Percentiles rank a stretch among this genome's conserved stretches.
Conservation (phyloP, 2,329 filamentous ascomycete species). For the Hypomyces perniciosus region DNA sequence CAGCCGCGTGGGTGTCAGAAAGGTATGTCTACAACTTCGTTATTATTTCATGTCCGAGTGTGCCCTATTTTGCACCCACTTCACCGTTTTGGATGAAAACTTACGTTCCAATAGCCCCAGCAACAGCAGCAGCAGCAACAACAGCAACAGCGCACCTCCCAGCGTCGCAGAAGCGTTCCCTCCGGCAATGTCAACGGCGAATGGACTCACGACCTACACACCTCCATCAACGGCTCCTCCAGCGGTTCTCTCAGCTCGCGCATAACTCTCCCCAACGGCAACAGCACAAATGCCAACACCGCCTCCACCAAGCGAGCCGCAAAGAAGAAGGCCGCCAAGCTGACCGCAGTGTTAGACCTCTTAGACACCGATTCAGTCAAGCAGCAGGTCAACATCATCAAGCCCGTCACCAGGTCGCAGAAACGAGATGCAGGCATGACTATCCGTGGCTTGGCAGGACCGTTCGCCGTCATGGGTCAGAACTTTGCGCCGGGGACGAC, state of each 20-base stretch:
- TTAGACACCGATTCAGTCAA: conserved; percentile 28
- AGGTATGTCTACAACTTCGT: conserved; percentile 42
- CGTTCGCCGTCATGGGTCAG: conserved; percentile 66
- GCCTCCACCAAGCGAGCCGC: not conserved
- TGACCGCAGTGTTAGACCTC: conserved; percentile 41
- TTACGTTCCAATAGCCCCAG: not conserved
- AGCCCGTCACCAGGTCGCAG: conserved; percentile 13
- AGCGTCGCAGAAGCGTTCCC: conserved; percentile 28
- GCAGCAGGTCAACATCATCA: conserved; percentile 32
- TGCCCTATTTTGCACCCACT: too few relatives aligned
- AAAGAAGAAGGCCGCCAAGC: conserved; percentile 25
- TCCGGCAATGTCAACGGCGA: conserved; percentile 57
- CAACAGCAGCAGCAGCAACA: not conserved
- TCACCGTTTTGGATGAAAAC: not conserved
- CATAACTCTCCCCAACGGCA: conserved; percentile 35
- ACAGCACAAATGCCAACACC: conserved; percentile 10
- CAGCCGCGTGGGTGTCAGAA: conserved; percentile 66
- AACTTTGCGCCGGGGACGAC: conserved; percentile 81
- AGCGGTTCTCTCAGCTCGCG: conserved; percentile 41
- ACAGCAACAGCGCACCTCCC: conserved; percentile 25
- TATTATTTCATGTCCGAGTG: not conserved
- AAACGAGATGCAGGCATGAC: conserved; percentile 46
- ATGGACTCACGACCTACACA: conserved; percentile 67
- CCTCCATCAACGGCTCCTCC: conserved; percentile 30
- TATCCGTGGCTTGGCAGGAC: conserved; percentile 68